Conservation (phyloP, 495 filamentous ascomycete genomes). For the Neurospora sp. region DNA sequence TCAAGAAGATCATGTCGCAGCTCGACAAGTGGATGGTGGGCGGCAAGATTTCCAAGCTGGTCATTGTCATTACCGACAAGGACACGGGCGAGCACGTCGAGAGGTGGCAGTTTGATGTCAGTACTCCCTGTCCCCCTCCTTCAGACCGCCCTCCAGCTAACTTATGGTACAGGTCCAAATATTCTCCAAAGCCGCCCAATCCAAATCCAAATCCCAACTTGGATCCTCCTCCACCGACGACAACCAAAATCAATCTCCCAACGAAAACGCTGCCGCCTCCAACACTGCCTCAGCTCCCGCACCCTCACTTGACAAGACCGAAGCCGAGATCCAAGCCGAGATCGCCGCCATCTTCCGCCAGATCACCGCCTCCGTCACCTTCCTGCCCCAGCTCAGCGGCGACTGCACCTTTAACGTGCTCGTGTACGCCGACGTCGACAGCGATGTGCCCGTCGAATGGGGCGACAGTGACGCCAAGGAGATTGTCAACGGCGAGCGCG, state of each 20-base stretch:
- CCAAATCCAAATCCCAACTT: constrained; percentile 30
- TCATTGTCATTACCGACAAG: constrained; percentile 90
- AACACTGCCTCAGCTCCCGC: constrained; percentile 23
- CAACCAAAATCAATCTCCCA: neutral
- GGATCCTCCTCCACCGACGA: constrained; percentile 24
- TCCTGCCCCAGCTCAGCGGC: constrained; percentile 83
- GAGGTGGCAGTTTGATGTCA: constrained; percentile 95
- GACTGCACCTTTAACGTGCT: constrained; percentile 98
- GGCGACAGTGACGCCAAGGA: constrained; percentile 98
- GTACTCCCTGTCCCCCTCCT: constrained; percentile 11
- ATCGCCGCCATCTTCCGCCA: constrained; percentile 95
- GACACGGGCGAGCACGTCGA: constrained; percentile 95
- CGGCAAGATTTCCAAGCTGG: constrained; percentile 92
- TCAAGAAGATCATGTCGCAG: constrained; percentile 97
- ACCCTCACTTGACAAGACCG: constrained; percentile 61
- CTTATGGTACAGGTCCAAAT: constrained; percentile 50
- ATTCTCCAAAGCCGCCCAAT: constrained; percentile 42
- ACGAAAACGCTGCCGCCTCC: constrained; percentile 30
- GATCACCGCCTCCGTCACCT: constrained; percentile 95
- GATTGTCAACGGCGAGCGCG: constrained; percentile 91
- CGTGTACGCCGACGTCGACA: constrained; percentile 94
- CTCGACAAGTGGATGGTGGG: constrained; percentile 93
- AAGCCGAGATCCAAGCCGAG: constrained; percentile 84
- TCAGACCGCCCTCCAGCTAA: neutral
- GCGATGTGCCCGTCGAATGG: constrained; percentile 96